Conservation (phyloP, 2,329 filamentous ascomycete genomes). For the Zasmidium citrigriseum region DNA sequence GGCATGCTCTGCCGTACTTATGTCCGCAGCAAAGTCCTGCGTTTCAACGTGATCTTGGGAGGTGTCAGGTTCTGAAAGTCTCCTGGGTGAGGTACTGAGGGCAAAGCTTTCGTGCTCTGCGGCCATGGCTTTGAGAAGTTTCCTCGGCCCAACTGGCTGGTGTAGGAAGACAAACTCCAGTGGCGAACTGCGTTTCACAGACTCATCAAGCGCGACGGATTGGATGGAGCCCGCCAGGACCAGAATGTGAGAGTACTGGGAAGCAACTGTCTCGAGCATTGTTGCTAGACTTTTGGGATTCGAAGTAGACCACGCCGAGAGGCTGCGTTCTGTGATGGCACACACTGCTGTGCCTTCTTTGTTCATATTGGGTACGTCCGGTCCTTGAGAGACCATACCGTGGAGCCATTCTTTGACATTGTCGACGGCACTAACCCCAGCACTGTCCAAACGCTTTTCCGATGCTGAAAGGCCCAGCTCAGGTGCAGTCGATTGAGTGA, state of each 20-base stretch:
- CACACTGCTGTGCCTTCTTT: not conserved
- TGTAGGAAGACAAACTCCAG: slow-evolving; percentile 11
- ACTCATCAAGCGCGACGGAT: too few relatives aligned
- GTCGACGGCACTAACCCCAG: not conserved
- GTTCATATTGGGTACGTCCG: not conserved
- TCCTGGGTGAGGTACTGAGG: not conserved
- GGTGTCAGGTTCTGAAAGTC: not conserved
- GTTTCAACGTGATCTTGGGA: too few relatives aligned
- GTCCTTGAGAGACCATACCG: not conserved
- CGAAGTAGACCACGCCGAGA: not conserved
- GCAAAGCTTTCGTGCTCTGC: slow-evolving; percentile 1
- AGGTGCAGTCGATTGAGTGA: not conserved
- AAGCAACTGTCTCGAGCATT: too few relatives aligned
- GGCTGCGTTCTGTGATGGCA: not conserved
- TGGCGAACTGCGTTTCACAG: not conserved
- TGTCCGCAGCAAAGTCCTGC: too few relatives aligned
- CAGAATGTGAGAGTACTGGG: not conserved
- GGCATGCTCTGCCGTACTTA: too few relatives aligned
- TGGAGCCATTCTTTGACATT: not conserved
- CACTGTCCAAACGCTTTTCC: not conserved
- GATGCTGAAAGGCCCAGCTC: not conserved
- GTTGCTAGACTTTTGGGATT: too few relatives aligned
- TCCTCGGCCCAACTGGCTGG: slow-evolving; percentile 25
- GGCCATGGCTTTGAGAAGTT: slow-evolving; percentile 17
- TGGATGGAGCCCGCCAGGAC: not conserved